Evolutionary conservation across 371 early-diverging fungal species (phyloP), one percentile per base, ranked within the genome.

Genomic region (Mucor irregularis): DNA sequence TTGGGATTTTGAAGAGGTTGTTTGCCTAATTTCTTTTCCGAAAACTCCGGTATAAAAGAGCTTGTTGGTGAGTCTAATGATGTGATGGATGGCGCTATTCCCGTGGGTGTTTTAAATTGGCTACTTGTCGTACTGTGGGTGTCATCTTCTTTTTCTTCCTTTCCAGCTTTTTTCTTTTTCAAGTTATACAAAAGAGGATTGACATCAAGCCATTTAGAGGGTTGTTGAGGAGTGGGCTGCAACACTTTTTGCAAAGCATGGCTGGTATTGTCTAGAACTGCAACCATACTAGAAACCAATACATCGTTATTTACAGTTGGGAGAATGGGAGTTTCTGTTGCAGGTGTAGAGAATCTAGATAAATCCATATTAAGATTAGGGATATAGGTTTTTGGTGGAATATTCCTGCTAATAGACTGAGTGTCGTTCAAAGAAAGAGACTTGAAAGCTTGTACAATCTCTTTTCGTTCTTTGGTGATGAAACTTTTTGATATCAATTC

Each of bases 201-300:
- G 0, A 44, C 54, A 34, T 56, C 37, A 7, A 48, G 26, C 56
- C 46, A 46, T 47, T 46, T 47, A 0, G 46, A 56, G n/a, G n/a
- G n/a, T 30, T 24, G 29, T n/a, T 44, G 54, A 0, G 56, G 47
- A 21, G 21, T 42, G 1, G 42, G 4, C 10, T 42, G 9, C 42
- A 21, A 42, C 4, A 21, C 10, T 29, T 48, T 4, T 33, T 28
- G 16, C n/a, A 22, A n/a, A 44, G 24, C 19, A 24, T 19, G 5
- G 42, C 24, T 19, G 24, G 42, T 11, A 24, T 40, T 40, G n/a
- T 49, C 11, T 37, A 5, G 37, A 28, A 16, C 10, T 2, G 51
- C 39, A 11, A 50, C 26, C 26, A 50, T 19, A 17, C 51, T 50
- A 8, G 51, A 42, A 21, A n/a, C n/a, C n/a, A n/a, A n/a, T n/a